phyloP scores from a whole-genome alignment of 306 rosid species.

The Leucaena leucocephala region DNA sequence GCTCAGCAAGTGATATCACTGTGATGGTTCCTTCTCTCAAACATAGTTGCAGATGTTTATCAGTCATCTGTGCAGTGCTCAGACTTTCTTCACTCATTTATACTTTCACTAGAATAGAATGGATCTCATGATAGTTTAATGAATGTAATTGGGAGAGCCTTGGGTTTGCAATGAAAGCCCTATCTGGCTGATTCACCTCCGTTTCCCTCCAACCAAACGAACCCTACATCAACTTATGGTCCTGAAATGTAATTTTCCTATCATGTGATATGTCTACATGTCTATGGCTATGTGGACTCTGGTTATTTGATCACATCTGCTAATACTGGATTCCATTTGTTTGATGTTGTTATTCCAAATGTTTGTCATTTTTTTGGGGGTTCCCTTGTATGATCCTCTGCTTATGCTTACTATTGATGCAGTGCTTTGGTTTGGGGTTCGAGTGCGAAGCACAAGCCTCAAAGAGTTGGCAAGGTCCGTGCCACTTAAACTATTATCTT shows the following conservation, averaged over 20 bases:
- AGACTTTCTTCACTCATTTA: background rate
- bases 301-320: background rate
- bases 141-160: conserved; percentile 10
- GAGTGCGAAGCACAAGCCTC: conserved; percentile 96
- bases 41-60: background rate
- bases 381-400: background rate
- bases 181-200: background rate
- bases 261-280: background rate
- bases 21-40: conserved; percentile 1
- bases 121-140: conserved; percentile 3
- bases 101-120: background rate
- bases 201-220: background rate
- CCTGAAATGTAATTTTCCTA: background rate
- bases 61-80: conserved; percentile 4
- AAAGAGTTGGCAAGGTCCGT: conserved; percentile 92
- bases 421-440: conserved; percentile 99
- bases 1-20: background rate
- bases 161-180: background rate
- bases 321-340: background rate
- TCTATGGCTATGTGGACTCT: background rate
- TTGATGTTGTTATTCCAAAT: background rate
- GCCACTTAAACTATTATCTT: conserved; percentile 8
- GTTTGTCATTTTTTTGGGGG: background rate
- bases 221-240: background rate
- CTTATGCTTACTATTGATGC: conserved; percentile 41